Percentiles rank a stretch among this genome's conserved stretches.
These are phyloP conservation scores for Saturnispora sanitii DNA, from an alignment of 805 yeast species.

Conservation along the genomic window DNA sequence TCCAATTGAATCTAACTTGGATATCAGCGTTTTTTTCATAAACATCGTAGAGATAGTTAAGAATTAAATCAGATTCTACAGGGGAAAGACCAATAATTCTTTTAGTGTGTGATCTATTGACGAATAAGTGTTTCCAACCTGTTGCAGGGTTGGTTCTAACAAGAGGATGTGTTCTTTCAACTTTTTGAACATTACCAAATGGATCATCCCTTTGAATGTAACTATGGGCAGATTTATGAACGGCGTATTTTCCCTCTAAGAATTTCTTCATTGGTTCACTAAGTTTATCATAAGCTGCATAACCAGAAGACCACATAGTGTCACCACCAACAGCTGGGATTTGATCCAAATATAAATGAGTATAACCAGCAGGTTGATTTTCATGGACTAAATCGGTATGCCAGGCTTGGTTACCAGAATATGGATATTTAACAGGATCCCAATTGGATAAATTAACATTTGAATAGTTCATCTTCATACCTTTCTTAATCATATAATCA, in stretches of 20 bases:
- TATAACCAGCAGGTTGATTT: constrained; percentile 45
- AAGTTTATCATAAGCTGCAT: constrained; percentile 46
- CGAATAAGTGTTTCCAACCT: constrained; percentile 48
- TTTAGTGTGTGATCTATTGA: constrained; percentile 40
- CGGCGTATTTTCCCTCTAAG: constrained; percentile 44
- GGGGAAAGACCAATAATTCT: constrained; percentile 44
- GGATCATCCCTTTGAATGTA: constrained; percentile 35
- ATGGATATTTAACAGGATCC: constrained; percentile 8
- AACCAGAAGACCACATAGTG: constrained; percentile 45
- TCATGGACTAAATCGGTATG: constrained; percentile 46
- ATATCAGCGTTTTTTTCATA: constrained; percentile 44
- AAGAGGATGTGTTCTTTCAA: constrained; percentile 37
- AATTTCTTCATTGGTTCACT: constrained; percentile 41
- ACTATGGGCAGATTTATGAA: constrained; percentile 31
- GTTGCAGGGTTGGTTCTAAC: constrained; percentile 59
- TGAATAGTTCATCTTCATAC: constrained; percentile 14
- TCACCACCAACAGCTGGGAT: constrained; percentile 45
- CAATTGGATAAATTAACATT: constrained; percentile 15
- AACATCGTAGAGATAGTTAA: constrained; percentile 36
- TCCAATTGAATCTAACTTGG: constrained; percentile 45
- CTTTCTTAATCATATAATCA: constrained; percentile 24
- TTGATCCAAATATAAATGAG: constrained; percentile 42
- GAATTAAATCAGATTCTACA: constrained; percentile 39
- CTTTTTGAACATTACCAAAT: constrained; percentile 33
- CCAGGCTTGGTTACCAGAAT: constrained; percentile 28